A percentile compares a stretch with the other conserved stretches of the same genome.
phyloP scores from a whole-genome alignment of 1,284 basidiomycete genomes.

The Golubevia sp. region DNA sequence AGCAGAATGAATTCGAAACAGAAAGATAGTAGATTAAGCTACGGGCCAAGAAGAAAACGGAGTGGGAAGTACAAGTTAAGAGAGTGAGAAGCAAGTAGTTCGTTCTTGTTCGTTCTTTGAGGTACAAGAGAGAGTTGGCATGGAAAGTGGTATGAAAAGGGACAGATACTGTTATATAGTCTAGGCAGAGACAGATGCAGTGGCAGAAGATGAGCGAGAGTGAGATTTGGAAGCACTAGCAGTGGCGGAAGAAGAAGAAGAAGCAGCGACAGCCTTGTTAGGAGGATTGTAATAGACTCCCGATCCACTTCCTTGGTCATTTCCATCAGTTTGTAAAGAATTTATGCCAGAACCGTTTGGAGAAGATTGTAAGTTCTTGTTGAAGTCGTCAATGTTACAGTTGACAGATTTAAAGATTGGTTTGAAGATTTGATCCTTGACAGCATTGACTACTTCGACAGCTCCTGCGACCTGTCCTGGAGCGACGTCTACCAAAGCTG shows the following conservation, averaged over 20 bases:
- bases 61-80: too few species aligned
- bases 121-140: too few species aligned
- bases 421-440: conserved; percentile 9
- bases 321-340: neutral
- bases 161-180: too few species aligned
- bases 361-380: neutral
- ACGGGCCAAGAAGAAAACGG: too few species aligned
- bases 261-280: neutral
- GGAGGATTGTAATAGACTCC: neutral
- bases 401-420: conserved; percentile 6
- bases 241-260: neutral
- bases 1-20: neutral
- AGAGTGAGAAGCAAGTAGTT: too few species aligned
- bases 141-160: too few species aligned
- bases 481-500: conserved; percentile 3
- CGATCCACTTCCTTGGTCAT: neutral
- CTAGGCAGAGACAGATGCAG: too few species aligned
- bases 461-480: conserved; percentile 7
- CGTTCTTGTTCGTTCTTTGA: too few species aligned
- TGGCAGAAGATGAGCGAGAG: too few species aligned
- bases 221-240: too few species aligned
- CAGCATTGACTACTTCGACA: conserved; percentile 5
- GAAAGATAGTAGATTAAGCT: too few species aligned
- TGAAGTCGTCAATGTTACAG: conserved; percentile 10
- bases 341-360: neutral